Conservation (phyloP, 176 grass and related monocot genomes). For the Avena atlantica region DNA sequence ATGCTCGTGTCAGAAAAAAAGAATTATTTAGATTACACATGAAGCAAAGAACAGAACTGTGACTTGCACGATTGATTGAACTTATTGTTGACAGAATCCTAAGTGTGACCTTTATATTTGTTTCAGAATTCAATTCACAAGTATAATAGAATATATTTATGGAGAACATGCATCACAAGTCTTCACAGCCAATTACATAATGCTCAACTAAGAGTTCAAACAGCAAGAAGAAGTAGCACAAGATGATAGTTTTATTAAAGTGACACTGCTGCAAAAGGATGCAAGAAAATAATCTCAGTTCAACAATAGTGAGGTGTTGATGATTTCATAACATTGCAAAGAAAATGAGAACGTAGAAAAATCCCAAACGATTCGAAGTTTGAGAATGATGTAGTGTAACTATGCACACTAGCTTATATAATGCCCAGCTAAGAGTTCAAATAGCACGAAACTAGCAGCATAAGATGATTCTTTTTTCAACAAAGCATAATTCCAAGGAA, state of each 20-base stretch:
- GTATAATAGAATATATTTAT: conserved; percentile 3
- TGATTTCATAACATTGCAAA: not conserved
- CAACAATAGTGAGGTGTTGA: not conserved
- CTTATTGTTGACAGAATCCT: not conserved
- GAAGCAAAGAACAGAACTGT: not conserved
- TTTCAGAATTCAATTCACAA: not conserved
- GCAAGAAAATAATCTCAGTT: not conserved
- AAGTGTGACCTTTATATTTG: not conserved
- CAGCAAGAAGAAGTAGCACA: not conserved
- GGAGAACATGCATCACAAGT: not conserved
- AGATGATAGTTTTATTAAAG: not conserved
- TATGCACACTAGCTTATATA: not conserved
- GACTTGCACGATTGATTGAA: not conserved
- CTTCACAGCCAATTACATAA: not conserved
- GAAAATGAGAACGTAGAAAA: not conserved
- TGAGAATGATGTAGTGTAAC: not conserved
- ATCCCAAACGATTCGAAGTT: not conserved
- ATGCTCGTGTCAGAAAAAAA: conserved; percentile 17
- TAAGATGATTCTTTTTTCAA: not conserved
- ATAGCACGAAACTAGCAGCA: not conserved
- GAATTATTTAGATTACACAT: not conserved
- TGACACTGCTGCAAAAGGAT: not conserved
- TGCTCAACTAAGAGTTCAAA: not conserved
- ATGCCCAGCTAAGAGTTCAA: not conserved
- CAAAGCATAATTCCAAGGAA: not conserved